Evolutionary conservation across 768 basidiomycete species (phyloP), one percentile per base, ranked within the genome.

Genomic region (Leucocoprinus leucothites): DNA sequence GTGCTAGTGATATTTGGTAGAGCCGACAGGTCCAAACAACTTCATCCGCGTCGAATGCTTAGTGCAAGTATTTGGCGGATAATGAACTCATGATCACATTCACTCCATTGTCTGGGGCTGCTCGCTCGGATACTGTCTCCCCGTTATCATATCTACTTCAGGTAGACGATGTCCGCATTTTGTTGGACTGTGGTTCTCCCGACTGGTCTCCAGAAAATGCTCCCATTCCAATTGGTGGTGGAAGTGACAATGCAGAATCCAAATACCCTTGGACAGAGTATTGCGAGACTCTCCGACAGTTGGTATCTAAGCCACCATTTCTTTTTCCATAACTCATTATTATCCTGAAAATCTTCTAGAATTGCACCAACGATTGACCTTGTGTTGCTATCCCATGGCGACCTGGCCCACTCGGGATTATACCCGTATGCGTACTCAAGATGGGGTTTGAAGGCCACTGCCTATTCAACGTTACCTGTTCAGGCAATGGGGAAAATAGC

Each of bases 401-500:
- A 96, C 63, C 79, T 97, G 11, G 76, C 83, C 0, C 94, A 97
- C 65, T 81, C 88, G 24, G 96, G 96, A 14, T 76, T 98, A n/a
- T 94, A 92, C 65, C 86, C 97, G 9, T 98, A 91, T 69, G 94
- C 97, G 4, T 81, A 91, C 67, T 82, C 94, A 16, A 80, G 82
- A 67, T 94, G 92, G 88, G 87, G 86, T 19, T 78, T 98, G 40
- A 87, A 81, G 57, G 94, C 94, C 19, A 93, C 94, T 2, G 86
- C 94, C 18, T 99, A 98, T 67, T 89, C 91, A 0, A 96, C 95
- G 2, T 81, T 98, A 24, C 96, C 96, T 35, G 94, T 97, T 0
- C 92, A 95, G 61, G 93, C 95, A 53, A 96, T 94, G 87, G 96
- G 91, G 3, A 81, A 92, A 31, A 91, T 98, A 41, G 92, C 92